phyloP scores from a whole-genome alignment of 2,329 filamentous ascomycete genomes.

The Fusarium sp. region DNA sequence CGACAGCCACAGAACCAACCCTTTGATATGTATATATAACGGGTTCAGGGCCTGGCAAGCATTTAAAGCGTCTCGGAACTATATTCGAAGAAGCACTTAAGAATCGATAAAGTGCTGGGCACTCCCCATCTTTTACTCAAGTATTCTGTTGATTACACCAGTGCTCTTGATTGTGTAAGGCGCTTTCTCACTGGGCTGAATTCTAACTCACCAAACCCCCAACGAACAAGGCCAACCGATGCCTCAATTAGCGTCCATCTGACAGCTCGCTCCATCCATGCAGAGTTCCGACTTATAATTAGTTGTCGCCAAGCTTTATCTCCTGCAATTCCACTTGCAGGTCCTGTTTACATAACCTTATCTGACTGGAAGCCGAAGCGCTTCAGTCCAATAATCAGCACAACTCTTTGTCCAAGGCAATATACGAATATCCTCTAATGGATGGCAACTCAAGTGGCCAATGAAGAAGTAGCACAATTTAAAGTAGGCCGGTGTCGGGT shows the following conservation, averaged over 20 bases:
- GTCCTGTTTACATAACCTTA: not conserved
- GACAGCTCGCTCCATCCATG: too few relatives aligned
- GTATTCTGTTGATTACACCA: too few relatives aligned
- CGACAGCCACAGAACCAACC: slow-evolving; percentile 11
- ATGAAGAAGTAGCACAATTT: not conserved
- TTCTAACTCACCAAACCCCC: too few relatives aligned
- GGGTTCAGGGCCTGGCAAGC: not conserved
- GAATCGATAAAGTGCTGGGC: not conserved
- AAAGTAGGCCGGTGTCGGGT: slow-evolving; percentile 4
- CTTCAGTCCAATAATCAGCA: not conserved
- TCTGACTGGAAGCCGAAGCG: slow-evolving; percentile 8
- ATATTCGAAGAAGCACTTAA: not conserved
- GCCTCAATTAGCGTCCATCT: not conserved
- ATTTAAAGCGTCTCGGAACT: not conserved
- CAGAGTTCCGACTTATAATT: too few relatives aligned
- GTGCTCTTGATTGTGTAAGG: too few relatives aligned
- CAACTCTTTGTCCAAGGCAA: not conserved
- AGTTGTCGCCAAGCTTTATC: not conserved
- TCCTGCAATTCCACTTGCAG: not conserved
- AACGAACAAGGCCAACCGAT: not conserved
- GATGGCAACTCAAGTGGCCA: not conserved
- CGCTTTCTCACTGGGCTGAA: too few relatives aligned
- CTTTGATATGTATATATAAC: slow-evolving; percentile 6
- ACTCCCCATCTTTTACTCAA: not conserved
- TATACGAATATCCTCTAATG: slow-evolving; percentile 17